A percentile compares a stretch with the other conserved stretches of the same genome.
These are phyloP conservation scores for Plasmodium chabaudi DNA, from an alignment of 169 alveolate species.

Conservation along the genomic window DNA sequence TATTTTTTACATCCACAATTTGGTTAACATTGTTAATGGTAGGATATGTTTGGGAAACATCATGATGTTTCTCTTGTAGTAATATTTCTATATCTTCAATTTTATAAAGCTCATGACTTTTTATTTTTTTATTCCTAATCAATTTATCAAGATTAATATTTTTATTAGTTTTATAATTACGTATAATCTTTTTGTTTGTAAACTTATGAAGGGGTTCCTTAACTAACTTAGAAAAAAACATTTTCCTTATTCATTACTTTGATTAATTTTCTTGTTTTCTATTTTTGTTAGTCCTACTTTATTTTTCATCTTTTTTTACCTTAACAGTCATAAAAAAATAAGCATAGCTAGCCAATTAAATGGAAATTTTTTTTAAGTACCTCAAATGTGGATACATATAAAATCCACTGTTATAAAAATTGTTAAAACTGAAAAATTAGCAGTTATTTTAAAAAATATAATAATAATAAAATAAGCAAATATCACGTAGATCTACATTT, in stretches of 20 bases:
- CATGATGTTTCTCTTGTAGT: conserved; percentile 72
- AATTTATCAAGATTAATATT: conserved; percentile 38
- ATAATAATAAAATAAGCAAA: no score
- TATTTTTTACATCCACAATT: conserved; percentile 43
- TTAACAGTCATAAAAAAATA: no score
- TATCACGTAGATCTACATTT: no score
- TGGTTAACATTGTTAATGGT: conserved; percentile 49
- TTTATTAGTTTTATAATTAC: conserved; percentile 57
- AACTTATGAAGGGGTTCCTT: neutral
- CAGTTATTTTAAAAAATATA: no score
- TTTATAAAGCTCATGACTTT: conserved; percentile 42
- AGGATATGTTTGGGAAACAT: conserved; percentile 57
- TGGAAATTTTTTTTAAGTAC: no score
- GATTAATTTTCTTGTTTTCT: neutral
- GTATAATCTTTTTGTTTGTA: conserved; percentile 6
- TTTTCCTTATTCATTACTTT: neutral
- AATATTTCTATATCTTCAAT: conserved; percentile 72
- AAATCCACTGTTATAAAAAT: no score
- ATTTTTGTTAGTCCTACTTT: neutral
- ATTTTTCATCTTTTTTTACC: conserved; percentile 11
- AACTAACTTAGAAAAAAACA: conserved; percentile 29
- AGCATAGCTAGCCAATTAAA: no score
- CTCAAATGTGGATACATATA: no score
- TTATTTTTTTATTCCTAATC: conserved; percentile 60
- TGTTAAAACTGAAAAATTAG: no score